A percentile compares a stretch with the other conserved stretches of the same genome.
Conservation (phyloP, 345 rosid genomes). For the Melaleuca quinquenervia region DNA sequence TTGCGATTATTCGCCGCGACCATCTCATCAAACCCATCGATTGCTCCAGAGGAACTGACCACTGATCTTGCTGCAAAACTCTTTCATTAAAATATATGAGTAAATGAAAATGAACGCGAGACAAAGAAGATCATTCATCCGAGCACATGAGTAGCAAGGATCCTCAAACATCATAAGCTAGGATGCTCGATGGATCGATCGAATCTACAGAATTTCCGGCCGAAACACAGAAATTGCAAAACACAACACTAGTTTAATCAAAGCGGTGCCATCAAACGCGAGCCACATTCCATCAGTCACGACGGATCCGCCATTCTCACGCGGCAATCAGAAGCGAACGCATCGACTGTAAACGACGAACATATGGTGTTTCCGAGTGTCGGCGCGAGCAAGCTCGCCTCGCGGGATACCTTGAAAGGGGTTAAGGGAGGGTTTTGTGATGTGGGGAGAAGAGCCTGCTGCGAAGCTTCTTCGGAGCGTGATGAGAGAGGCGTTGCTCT, state of each 20-base stretch:
- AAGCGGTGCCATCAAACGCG: not conserved
- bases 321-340: not conserved
- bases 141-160: not conserved
- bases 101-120: not conserved
- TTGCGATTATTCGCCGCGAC: slow-evolving; percentile 26
- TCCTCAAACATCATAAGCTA: not conserved
- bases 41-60: slow-evolving; percentile 23
- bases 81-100: not conserved
- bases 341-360: not conserved
- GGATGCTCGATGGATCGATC: not conserved
- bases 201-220: not conserved
- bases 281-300: not conserved
- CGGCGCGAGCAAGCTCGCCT: not conserved
- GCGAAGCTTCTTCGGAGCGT: slow-evolving; percentile 10
- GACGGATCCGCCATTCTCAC: not conserved
- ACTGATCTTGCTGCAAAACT: not conserved
- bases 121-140: not conserved
- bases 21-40: slow-evolving; percentile 48
- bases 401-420: slow-evolving; percentile 28
- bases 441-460: slow-evolving; percentile 11
- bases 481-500: not conserved
- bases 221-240: not conserved
- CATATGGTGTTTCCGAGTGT: not conserved
- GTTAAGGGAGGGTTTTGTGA: slow-evolving; percentile 3
- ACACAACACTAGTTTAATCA: not conserved